Evolutionary conservation across 2,329 filamentous ascomycete species (phyloP), one percentile per base, ranked within the genome.

Genomic region (Ceratocystis ficicola): DNA sequence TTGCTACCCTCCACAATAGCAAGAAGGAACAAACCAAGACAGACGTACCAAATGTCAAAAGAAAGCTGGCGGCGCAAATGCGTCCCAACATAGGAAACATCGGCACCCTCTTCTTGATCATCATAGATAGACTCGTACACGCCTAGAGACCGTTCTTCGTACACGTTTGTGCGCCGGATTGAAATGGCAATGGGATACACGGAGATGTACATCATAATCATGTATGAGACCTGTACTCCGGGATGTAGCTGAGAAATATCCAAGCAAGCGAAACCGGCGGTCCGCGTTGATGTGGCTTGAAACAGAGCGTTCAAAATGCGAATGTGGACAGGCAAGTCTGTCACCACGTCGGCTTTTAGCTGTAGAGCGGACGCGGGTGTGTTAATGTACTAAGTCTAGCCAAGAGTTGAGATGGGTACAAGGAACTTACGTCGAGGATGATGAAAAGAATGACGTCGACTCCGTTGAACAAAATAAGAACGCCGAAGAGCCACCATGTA

Each of bases 141-240:
- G 4, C 90, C 90, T 0, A 94, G 81, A 0, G 86, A 90, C 70
- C 87, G 89, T 73, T 97, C 93, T 75, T 96, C 93, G 77, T 97
- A 97, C 1, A 96, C 93, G 73, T 97, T 97, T 67, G 93, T 96
- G 69, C 89, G 82, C 64, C 93, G 90, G 71, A 97, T 88, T 5
- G 89, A 94, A 71, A 97, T 97, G 73, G 94, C 93, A 71, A 97
- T 95, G 4, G 93, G 93, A 71, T 96, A 95, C 68, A 96, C 89
- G 67, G 92, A 96, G 69, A 97, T 96, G 75, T 97, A 97, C 94
- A 97, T 97, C 94, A 97, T 97, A 75, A 97, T 86, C 75, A 97
- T 79, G 77, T 96, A 97, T 28, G 91, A 90, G 15, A 95, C 90
- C 72, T 96, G 92, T 67, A 96, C 90, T 2, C 89, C 94, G 0